Base-by-base conservation (phyloP, 176 grass and related monocot species). In the Coix lacrymajobi region DNA sequence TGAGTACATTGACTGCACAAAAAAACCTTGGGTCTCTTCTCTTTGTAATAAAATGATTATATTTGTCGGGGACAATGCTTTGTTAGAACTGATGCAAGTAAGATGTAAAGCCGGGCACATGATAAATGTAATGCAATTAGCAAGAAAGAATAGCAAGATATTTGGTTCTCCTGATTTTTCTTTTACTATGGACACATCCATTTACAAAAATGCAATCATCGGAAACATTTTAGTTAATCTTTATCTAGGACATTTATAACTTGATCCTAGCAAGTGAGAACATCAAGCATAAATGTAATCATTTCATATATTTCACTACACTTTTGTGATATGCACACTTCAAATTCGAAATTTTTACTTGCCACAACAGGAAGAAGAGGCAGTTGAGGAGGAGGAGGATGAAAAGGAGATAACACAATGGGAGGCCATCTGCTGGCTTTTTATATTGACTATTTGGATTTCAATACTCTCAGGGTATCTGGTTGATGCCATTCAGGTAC, bases 401-500 rank as follows among this genome's bases (percentile, higher is more conserved):
- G 85, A 89, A 68, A 94, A 98, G 60, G 96, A 98, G 87, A 93
- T 98, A 80, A 90, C 91, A 82, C 85, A 92, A 86, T 87, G 67
- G 36, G 96, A 98, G 83, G 96, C 96, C 34, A 87, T 90, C 69
- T 83, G 76, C 60, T 98, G 96, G 96, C 96, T 96, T 62, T 84
- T 85, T 76, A 87, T 96, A 33, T 89, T 98, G 73, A 95, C 92
- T 79, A 80, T 98, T 93, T 98, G 93, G 96, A 93, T 99, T 69
- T 99, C 96, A 57, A 33, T 99, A 90, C 91, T 99, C 28, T 99
- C 96, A 76, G 91, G 96, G 9, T 99, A 96, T 44, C 87, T 99
- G 73, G 96, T 99, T 70, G 93, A 99, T 85, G 89, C 96, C 54
- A 96, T 99, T 92, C 91, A 99, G 93, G 96, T 99, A 85, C 16